Percentiles rank a stretch among this genome's conserved stretches.
These are phyloP conservation scores for Hyaloscypha variabilis DNA, from an alignment of 495 filamentous ascomycete species.

Conservation along the genomic window DNA sequence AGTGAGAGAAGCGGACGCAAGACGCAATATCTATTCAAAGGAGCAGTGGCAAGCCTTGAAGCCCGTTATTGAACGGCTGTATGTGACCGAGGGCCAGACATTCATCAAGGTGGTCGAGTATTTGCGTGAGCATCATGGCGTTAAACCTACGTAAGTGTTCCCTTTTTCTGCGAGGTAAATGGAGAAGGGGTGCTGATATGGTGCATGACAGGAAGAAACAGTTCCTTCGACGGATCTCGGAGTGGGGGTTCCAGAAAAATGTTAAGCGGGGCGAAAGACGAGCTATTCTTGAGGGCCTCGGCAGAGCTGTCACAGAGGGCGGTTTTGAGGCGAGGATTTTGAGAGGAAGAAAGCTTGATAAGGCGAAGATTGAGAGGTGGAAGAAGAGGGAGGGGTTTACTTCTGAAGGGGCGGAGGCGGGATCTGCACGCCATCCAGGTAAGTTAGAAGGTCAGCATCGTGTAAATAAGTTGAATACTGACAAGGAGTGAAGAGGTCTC, in stretches of 20 bases:
- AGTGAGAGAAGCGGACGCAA: neutral
- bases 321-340: neutral
- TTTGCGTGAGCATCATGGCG: neutral
- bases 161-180: neutral
- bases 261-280: neutral
- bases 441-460: neutral
- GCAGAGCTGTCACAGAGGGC: neutral
- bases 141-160: neutral
- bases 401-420: neutral
- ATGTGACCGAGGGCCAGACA: neutral
- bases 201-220: neutral
- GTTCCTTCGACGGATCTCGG: neutral
- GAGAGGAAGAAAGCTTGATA: neutral
- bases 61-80: neutral
- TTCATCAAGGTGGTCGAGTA: neutral
- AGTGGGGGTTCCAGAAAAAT: neutral
- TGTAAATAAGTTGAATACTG: neutral
- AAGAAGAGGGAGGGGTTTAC: neutral
- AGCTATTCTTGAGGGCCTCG: neutral
- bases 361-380: neutral
- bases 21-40: neutral
- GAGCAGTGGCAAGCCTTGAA: neutral
- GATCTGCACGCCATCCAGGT: neutral
- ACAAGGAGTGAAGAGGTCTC: neutral
- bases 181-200: neutral